phyloP scores from a whole-genome alignment of 2,329 filamentous ascomycete genomes.

The Rhynchosporium agropyri region DNA sequence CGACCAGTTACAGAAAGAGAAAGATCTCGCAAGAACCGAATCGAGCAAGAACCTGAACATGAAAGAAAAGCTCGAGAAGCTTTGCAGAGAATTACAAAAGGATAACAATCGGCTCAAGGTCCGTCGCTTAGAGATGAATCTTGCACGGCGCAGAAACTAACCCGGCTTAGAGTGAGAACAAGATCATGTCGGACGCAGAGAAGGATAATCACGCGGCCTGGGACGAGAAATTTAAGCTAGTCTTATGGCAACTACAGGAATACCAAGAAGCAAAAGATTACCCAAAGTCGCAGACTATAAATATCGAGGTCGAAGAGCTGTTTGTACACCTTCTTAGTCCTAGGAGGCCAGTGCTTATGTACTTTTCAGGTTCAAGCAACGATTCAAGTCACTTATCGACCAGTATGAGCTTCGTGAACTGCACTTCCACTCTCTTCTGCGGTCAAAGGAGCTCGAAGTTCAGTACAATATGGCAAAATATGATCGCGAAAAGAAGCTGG shows the following conservation, averaged over 20 bases:
- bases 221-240: slow-evolving; percentile 79
- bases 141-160: slow-evolving; percentile 30
- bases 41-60: slow-evolving; percentile 86
- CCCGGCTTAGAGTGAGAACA: slow-evolving; percentile 77
- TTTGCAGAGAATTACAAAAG: slow-evolving; percentile 90
- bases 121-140: slow-evolving; percentile 31
- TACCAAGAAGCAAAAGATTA: slow-evolving; percentile 86
- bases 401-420: slow-evolving; percentile 95
- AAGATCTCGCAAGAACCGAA: slow-evolving; percentile 85
- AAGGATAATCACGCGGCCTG: slow-evolving; percentile 80
- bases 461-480: slow-evolving; percentile 87
- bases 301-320: slow-evolving; percentile 89
- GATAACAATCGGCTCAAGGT: slow-evolving; percentile 99
- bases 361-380: slow-evolving; percentile 71
- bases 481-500: slow-evolving; percentile 86
- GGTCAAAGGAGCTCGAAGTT: slow-evolving; percentile 93
- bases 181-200: slow-evolving; percentile 83
- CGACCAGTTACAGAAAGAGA: slow-evolving; percentile 94
- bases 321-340: slow-evolving; percentile 45
- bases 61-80: slow-evolving; percentile 95
- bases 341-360: slow-evolving; percentile 41
- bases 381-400: slow-evolving; percentile 94
- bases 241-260: slow-evolving; percentile 83
- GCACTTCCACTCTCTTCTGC: slow-evolving; percentile 88
- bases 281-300: slow-evolving; percentile 76